Percentiles rank a stretch among this genome's conserved stretches.
phyloP scores from a whole-genome alignment of 1,284 basidiomycete species.

The Inonotus obliquus region DNA sequence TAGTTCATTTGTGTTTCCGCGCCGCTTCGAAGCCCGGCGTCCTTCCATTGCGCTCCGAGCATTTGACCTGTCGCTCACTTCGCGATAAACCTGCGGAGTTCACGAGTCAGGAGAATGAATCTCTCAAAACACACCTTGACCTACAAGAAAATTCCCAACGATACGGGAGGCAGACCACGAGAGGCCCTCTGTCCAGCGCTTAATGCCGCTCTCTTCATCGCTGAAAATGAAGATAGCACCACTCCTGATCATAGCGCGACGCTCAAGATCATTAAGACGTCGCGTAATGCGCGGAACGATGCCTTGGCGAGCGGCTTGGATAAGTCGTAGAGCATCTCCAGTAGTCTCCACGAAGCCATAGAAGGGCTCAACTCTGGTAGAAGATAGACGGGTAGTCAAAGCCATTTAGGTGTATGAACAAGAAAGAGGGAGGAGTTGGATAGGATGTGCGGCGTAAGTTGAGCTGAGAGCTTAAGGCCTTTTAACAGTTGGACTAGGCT shows the following conservation, averaged over 20 bases:
- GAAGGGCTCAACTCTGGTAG: constrained; percentile 51
- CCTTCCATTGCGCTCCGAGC: constrained; percentile 33
- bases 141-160: constrained; percentile 74
- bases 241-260: constrained; percentile 66
- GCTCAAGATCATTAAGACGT: constrained; percentile 72
- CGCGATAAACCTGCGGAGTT: constrained; percentile 58
- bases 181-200: constrained; percentile 80
- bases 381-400: constrained; percentile 43
- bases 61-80: constrained; percentile 59
- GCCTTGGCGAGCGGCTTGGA: constrained; percentile 71
- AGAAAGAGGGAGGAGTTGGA: neutral
- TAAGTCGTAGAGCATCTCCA: constrained; percentile 71
- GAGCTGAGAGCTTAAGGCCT: constrained; percentile 13
- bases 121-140: constrained; percentile 21
- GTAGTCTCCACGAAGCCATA: constrained; percentile 73
- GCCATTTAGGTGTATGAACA: constrained; percentile 37
- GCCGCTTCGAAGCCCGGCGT: constrained; percentile 10
- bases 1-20: constrained; percentile 12
- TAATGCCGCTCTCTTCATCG: constrained; percentile 79
- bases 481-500: constrained; percentile 7
- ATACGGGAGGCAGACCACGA: constrained; percentile 81
- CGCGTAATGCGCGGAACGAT: constrained; percentile 72
- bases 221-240: constrained; percentile 82
- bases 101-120: neutral
- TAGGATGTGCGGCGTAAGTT: constrained; percentile 9